Conservation (phyloP, 1,139 yeast species). For the Candida sanyaensis region DNA sequence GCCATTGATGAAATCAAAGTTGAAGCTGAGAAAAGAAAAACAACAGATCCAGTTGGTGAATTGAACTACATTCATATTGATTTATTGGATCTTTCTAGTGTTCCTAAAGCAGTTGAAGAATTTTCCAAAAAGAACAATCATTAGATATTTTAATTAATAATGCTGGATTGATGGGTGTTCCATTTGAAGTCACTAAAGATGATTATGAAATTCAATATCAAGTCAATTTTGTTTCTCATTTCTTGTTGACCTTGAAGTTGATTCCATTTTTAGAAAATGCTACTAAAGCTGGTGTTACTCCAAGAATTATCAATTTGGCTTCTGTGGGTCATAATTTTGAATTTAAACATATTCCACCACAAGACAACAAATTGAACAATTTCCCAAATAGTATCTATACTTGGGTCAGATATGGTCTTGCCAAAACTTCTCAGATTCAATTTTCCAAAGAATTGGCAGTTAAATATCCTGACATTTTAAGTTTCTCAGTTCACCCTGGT, state of each 20-base stretch:
- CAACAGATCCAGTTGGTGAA: constrained; percentile 26
- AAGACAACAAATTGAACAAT: constrained; percentile 21
- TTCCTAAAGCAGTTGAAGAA: constrained; percentile 29
- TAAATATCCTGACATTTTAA: constrained; percentile 32
- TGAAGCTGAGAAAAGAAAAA: constrained; percentile 23
- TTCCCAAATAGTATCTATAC: constrained; percentile 27
- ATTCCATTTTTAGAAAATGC: constrained; percentile 29
- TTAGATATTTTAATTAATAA: constrained; percentile 40
- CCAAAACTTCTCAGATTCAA: constrained; percentile 38
- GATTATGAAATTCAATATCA: constrained; percentile 45
- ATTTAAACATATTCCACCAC: constrained; percentile 25
- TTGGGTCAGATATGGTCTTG: constrained; percentile 38
- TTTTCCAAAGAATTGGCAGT: constrained; percentile 27
- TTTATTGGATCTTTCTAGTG: constrained; percentile 32
- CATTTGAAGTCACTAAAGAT: constrained; percentile 37
- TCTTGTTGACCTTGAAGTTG: constrained; percentile 33
- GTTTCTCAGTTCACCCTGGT: constrained; percentile 44
- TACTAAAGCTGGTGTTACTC: constrained; percentile 19
- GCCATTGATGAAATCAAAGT: constrained; percentile 36
- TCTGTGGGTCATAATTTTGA: constrained; percentile 37
- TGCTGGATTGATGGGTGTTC: constrained; percentile 46
- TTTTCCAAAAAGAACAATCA: constrained; percentile 26
- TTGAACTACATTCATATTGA: constrained; percentile 33
- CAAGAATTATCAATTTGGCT: constrained; percentile 36
- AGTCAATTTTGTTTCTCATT: constrained; percentile 38